Evolutionary conservation across 2,329 filamentous ascomycete species (phyloP), one percentile per base, ranked within the genome.

Genomic region (Scedosporium boydii): DNA sequence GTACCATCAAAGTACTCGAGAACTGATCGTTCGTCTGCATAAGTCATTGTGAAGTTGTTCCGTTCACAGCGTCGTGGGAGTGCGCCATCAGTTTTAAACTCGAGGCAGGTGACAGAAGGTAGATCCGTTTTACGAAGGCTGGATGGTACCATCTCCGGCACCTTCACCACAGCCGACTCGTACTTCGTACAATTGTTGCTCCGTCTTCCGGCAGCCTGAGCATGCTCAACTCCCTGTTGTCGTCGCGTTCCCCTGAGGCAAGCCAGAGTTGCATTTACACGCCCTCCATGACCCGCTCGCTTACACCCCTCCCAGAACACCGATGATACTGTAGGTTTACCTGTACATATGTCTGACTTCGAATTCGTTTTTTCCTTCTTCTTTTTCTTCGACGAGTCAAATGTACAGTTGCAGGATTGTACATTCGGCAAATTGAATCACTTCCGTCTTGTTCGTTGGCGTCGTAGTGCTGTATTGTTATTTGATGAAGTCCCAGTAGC

Each of bases 171-270:
- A 1, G 26, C 5, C 18, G 6, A 27, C 7, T n/a, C 51, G 57
- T 59, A 59, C 57, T 42, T n/a, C 51, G 57, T 59, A 59, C 57
- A 23, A 59, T 59, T 23, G 57, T 59, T 59, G 57, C 21, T 59
- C 57, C 57, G 57, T 44, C 38, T 42, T 59, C 57, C 57, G 57
- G n/a, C 29, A 16, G 16, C 57, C 42, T 27, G 55, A 23, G 48
- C 48, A 29, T 6, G 18, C 23, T 16, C 51, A 3, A 23, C 51
- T 55, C 51, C 12, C 34, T 38, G 34, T 9, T 38, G 12, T 27
- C 21, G 23, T 27, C 21, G 23, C 51, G 18, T 14, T 55, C 51
- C 23, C 51, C 51, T 23, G 18, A 14, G 44, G 44, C 44, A n/a
- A 26, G 51, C 51, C 12, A 55, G 6, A 27, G 51, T 55, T 23